phyloP scores from a whole-genome alignment of 2,329 filamentous ascomycete species.

The Aspergillus luchuensis region DNA sequence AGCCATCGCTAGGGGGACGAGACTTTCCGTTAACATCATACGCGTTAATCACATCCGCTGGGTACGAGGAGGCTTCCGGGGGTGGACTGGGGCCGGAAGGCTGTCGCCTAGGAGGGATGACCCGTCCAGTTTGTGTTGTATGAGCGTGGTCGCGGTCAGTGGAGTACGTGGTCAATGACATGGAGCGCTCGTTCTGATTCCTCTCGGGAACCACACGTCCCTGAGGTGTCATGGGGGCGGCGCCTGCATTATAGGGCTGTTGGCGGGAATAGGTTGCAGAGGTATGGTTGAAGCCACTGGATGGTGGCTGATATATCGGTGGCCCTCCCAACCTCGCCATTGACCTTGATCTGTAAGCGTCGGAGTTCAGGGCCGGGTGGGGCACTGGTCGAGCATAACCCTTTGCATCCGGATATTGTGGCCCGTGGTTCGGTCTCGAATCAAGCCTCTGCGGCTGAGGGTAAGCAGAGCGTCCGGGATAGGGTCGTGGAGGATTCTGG shows the following conservation, averaged over 20 bases:
- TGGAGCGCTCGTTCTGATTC: slow-evolving; percentile 88
- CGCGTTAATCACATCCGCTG: slow-evolving; percentile 58
- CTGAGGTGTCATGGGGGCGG: slow-evolving; percentile 79
- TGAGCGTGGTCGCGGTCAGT: slow-evolving; percentile 76
- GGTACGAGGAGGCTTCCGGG: slow-evolving; percentile 30
- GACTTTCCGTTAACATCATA: slow-evolving; percentile 29
- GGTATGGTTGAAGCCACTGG: slow-evolving; percentile 64
- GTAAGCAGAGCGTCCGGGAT: slow-evolving; percentile 69
- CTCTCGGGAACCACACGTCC: slow-evolving; percentile 89
- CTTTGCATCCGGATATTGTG: slow-evolving; percentile 62
- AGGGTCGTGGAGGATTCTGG: slow-evolving; percentile 63
- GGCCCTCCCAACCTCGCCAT: slow-evolving; percentile 76
- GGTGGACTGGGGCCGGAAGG: slow-evolving; percentile 53
- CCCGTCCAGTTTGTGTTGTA: slow-evolving; percentile 81
- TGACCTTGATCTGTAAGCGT: slow-evolving; percentile 89
- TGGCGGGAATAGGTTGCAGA: slow-evolving; percentile 78
- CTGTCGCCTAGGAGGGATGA: slow-evolving; percentile 76
- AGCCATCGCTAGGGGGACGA: slow-evolving; percentile 49
- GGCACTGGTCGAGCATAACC: slow-evolving; percentile 60
- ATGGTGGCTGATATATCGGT: slow-evolving; percentile 67
- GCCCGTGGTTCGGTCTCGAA: slow-evolving; percentile 54
- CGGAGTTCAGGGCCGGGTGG: slow-evolving; percentile 75
- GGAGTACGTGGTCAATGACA: slow-evolving; percentile 89
- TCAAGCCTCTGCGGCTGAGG: slow-evolving; percentile 72
- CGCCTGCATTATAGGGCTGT: slow-evolving; percentile 63